Evolutionary conservation across 1,284 basidiomycete genomes (phyloP).

Genomic region (Sanghuangporus weigelae): DNA sequence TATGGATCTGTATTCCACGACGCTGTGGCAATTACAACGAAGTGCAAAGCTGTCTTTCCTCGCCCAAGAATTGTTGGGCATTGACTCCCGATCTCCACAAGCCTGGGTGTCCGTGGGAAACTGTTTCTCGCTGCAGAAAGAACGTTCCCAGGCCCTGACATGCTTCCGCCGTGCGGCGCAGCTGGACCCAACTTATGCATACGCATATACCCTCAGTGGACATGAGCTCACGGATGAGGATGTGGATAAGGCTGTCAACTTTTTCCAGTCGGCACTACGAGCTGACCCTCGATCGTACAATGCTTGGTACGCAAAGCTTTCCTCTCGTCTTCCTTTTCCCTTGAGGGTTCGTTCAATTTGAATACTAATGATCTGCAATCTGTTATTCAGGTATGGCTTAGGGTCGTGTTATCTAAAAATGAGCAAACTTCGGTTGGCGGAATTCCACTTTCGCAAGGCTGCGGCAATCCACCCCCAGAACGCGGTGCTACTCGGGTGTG

Average conservation of each 20-base stretch:
- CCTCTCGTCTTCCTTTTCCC: background rate
- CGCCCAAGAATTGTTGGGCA: constrained; percentile 82
- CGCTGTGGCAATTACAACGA: constrained; percentile 87
- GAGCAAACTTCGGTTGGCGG: constrained; percentile 85
- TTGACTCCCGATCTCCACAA: constrained; percentile 76
- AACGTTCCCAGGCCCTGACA: constrained; percentile 84
- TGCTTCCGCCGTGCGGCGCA: constrained; percentile 88
- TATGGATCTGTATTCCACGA: constrained; percentile 92
- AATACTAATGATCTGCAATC: constrained; percentile 9
- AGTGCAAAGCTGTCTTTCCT: constrained; percentile 81
- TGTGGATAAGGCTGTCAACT: constrained; percentile 80
- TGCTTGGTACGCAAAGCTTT: constrained; percentile 67
- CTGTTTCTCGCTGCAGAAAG: constrained; percentile 86
- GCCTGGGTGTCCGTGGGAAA: constrained; percentile 96
- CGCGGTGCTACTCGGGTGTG: constrained; percentile 84
- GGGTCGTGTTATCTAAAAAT: constrained; percentile 90
- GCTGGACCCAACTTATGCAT: constrained; percentile 80
- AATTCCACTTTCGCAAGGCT: constrained; percentile 92
- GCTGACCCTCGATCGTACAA: constrained; percentile 90
- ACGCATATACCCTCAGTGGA: constrained; percentile 90
- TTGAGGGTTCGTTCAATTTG: constrained; percentile 2
- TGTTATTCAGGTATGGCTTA: constrained; percentile 79
- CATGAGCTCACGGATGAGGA: constrained; percentile 95
- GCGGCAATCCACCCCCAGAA: constrained; percentile 87
- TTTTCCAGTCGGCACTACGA: constrained; percentile 86